A percentile compares a stretch with the other conserved stretches of the same genome.
Evolutionary conservation across 139 green algal genomes (phyloP).

Genomic region (Trebouxia sp.): DNA sequence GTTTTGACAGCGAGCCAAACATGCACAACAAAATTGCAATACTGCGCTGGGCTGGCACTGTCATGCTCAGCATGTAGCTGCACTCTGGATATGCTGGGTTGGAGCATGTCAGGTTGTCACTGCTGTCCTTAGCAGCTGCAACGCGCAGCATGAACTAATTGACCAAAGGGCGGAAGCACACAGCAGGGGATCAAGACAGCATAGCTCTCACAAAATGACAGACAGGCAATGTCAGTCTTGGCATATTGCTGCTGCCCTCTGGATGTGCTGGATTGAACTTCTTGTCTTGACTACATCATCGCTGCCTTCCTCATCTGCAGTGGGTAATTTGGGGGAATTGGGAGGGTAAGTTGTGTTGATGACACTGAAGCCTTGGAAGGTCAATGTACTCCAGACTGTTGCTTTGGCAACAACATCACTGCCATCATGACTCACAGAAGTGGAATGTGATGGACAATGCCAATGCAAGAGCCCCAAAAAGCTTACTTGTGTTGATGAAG

Average conservation of each 20-base stretch:
- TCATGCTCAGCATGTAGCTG: conserved; percentile 57
- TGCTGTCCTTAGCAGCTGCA: background rate
- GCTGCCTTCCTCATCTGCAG: background rate
- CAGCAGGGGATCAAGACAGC: background rate
- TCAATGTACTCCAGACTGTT: too few relatives aligned
- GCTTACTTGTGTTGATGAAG: conserved; percentile 43
- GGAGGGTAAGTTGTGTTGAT: too few relatives aligned
- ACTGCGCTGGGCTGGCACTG: conserved; percentile 43
- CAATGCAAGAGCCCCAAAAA: background rate
- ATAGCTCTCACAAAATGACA: conserved; percentile 48
- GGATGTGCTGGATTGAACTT: conserved; percentile 71
- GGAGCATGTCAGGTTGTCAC: conserved; percentile 43
- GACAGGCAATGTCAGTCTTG: conserved; percentile 45
- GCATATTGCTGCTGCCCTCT: conserved; percentile 60
- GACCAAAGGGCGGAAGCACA: too few relatives aligned
- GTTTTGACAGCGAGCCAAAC: background rate
- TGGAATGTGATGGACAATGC: background rate
- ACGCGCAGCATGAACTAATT: too few relatives aligned
- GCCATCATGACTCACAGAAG: background rate
- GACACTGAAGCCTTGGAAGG: too few relatives aligned
- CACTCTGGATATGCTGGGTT: conserved; percentile 70
- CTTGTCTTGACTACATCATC: conserved; percentile 17
- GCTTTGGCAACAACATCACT: background rate
- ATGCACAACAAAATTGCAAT: conserved; percentile 56
- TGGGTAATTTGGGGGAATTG: too few relatives aligned